Conservation (phyloP, 2,329 filamentous ascomycete species). For the Hypoxylon sp. region DNA sequence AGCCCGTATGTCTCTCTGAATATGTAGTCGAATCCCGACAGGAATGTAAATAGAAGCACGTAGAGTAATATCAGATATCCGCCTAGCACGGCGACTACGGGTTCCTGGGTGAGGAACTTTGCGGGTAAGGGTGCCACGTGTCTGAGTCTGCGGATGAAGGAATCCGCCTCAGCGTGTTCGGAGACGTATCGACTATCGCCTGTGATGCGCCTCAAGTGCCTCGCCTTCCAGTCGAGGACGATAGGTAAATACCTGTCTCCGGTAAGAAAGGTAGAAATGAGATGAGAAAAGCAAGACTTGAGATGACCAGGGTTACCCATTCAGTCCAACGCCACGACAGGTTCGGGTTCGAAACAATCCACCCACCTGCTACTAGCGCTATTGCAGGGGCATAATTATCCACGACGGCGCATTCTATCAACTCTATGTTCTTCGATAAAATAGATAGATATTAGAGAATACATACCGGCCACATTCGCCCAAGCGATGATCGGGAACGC, state of each 20-base stretch:
- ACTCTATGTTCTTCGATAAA: not conserved
- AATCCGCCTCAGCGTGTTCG: constrained; percentile 57
- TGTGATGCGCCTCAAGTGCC: constrained; percentile 58
- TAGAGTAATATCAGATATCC: constrained; percentile 65
- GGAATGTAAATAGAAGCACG: constrained; percentile 61
- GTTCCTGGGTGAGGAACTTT: constrained; percentile 60
- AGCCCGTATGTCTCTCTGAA: constrained; percentile 66
- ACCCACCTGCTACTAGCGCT: constrained; percentile 63
- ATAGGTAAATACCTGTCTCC: constrained; percentile 66
- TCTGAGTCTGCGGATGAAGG: constrained; percentile 56
- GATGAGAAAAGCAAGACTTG: constrained; percentile 53
- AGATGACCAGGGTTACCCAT: constrained; percentile 61
- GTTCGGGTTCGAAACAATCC: constrained; percentile 56
- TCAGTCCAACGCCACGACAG: constrained; percentile 64
- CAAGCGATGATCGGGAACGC: constrained; percentile 66
- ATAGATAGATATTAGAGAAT: not conserved
- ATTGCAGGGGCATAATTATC: constrained; percentile 56
- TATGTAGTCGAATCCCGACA: constrained; percentile 67
- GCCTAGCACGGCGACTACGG: constrained; percentile 63
- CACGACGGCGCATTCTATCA: not conserved
- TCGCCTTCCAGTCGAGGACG: constrained; percentile 62
- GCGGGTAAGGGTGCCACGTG: constrained; percentile 60
- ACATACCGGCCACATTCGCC: constrained; percentile 57
- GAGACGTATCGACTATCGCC: constrained; percentile 64
- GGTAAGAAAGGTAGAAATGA: constrained; percentile 63